Evolutionary conservation across 495 filamentous ascomycete species (phyloP).

Genomic region (Penicillium roqueforti): DNA sequence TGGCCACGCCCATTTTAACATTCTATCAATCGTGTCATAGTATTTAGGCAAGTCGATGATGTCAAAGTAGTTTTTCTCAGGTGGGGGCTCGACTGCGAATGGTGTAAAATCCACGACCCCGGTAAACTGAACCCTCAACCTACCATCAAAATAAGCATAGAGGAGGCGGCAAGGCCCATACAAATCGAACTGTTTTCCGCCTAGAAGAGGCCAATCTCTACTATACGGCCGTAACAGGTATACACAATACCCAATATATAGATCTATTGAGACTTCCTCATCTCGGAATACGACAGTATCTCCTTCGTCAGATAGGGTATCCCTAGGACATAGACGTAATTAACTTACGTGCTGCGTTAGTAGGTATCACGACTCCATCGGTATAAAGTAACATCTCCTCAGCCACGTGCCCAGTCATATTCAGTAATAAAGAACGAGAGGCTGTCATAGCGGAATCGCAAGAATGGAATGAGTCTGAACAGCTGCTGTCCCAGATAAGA

Average conservation of each 20-base stretch:
- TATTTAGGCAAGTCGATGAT: too few species aligned
- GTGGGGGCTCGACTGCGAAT: too few species aligned
- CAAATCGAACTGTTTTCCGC: slow-evolving; percentile 19
- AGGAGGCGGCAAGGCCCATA: too few species aligned
- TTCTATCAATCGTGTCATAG: too few species aligned
- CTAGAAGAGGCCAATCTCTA: slow-evolving; percentile 36
- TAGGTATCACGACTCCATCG: slow-evolving; percentile 30
- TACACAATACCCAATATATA: slow-evolving; percentile 31
- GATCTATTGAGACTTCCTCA: slow-evolving; percentile 24
- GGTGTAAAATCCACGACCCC: too few species aligned
- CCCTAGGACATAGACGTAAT: slow-evolving; percentile 37
- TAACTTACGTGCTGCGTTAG: slow-evolving; percentile 32
- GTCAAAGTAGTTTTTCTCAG: too few species aligned
- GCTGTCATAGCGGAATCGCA: slow-evolving; percentile 28
- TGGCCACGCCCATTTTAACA: too few species aligned
- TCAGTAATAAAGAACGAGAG: slow-evolving; percentile 30
- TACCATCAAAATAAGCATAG: too few species aligned
- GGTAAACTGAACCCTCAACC: too few species aligned
- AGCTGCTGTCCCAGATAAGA: slow-evolving; percentile 25
- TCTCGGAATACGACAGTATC: slow-evolving; percentile 33
- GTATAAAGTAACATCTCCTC: slow-evolving; percentile 29
- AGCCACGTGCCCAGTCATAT: slow-evolving; percentile 22
- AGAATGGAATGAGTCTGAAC: slow-evolving; percentile 37
- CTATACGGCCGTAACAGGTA: slow-evolving; percentile 35
- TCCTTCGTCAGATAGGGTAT: slow-evolving; percentile 31